A percentile compares a stretch with the other conserved stretches of the same genome.
phyloP scores from a whole-genome alignment of 2,329 filamentous ascomycete species.

The Aspergillus luchuensis region DNA sequence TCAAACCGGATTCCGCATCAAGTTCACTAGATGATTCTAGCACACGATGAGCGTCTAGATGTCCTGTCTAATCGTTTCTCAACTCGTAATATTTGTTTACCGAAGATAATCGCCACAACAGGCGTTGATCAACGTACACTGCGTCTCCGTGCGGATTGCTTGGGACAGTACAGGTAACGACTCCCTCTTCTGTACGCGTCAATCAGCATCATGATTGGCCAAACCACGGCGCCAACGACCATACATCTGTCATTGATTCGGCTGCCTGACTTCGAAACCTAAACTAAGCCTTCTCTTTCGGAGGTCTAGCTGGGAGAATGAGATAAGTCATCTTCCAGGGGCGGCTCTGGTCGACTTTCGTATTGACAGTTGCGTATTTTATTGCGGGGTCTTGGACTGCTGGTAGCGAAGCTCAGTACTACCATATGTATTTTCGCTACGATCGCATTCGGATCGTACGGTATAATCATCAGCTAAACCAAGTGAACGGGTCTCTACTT shows the following conservation, averaged over 20 bases:
- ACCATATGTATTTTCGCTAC: background rate
- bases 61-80: background rate
- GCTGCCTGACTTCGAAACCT: background rate
- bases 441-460: background rate
- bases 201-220: background rate
- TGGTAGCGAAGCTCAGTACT: background rate
- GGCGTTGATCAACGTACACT: background rate
- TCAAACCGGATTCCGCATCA: background rate
- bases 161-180: background rate
- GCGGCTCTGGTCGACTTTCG: background rate
- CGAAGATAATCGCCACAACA: background rate
- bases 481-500: background rate
- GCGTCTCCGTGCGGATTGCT: background rate
- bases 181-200: background rate
- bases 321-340: background rate
- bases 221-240: background rate
- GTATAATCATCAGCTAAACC: background rate
- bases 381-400: background rate
- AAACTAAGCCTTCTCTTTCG: background rate
- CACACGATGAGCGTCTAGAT: background rate
- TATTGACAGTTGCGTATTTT: background rate
- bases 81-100: background rate
- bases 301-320: background rate
- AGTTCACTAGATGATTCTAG: background rate
- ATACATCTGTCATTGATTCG: background rate